phyloP scores from a whole-genome alignment of 129 eudicot genomes.

The Centrapalus pauciflorus region DNA sequence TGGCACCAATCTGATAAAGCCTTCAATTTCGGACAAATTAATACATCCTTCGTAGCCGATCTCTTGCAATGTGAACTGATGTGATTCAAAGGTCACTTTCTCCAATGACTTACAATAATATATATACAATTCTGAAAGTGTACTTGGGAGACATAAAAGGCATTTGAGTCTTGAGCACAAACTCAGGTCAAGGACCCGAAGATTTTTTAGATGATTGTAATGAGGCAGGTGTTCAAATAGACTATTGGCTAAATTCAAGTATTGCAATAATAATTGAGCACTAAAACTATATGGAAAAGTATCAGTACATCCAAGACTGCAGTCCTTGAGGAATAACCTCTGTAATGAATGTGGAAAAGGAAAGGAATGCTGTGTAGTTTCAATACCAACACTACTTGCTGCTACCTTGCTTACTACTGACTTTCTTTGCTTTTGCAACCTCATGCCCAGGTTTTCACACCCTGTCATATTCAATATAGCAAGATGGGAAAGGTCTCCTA shows the following conservation, averaged over 20 bases:
- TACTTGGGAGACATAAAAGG: not conserved
- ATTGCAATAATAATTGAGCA: not conserved
- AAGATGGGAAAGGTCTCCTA: constrained; percentile 16
- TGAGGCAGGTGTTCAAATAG: not conserved
- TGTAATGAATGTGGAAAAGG: not conserved
- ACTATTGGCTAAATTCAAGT: not conserved
- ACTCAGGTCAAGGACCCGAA: constrained; percentile 9
- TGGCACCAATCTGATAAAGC: not conserved
- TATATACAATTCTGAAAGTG: not conserved
- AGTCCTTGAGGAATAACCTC: not conserved
- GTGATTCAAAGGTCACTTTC: constrained; percentile 3
- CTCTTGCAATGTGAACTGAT: constrained; percentile 2
- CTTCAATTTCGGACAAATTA: constrained; percentile 3
- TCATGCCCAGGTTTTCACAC: not conserved
- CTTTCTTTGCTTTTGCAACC: no score
- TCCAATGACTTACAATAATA: not conserved
- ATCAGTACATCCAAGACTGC: not conserved
- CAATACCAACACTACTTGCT: not conserved
- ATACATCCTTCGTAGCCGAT: not conserved
- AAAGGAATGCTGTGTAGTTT: not conserved
- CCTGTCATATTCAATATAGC: not conserved
- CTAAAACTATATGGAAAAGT: not conserved
- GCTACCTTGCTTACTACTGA: no score
- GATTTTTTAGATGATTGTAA: not conserved
- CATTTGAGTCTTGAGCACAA: not conserved